Evolutionary conservation across 2,329 filamentous ascomycete genomes (phyloP).

Genomic region (Pseudogymnoascus sp.): DNA sequence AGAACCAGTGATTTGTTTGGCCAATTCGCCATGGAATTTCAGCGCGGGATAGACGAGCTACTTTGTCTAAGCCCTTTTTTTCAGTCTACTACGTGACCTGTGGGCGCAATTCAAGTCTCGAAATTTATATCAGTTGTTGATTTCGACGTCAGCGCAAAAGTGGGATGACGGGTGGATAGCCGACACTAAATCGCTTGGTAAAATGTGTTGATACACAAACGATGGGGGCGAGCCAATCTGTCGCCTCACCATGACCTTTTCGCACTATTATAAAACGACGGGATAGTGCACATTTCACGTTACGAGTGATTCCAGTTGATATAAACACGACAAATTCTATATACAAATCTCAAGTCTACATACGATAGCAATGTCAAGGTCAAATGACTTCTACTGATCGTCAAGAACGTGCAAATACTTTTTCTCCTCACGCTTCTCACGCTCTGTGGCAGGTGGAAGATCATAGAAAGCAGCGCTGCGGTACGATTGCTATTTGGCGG

Average conservation of each 20-base stretch:
- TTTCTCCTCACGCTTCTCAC: slow-evolving; percentile 89
- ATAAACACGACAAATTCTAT: slow-evolving; percentile 9
- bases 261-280: neutral
- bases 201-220: neutral
- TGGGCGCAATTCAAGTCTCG: neutral
- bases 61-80: neutral
- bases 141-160: slow-evolving; percentile 4
- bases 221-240: neutral
- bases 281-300: neutral
- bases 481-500: slow-evolving; percentile 66
- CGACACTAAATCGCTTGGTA: slow-evolving; percentile 8
- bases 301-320: neutral
- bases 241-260: neutral
- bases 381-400: slow-evolving; percentile 55
- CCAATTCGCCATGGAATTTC: slow-evolving; percentile 4
- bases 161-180: neutral
- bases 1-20: neutral
- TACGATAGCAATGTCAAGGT: neutral
- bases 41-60: neutral
- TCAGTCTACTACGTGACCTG: neutral
- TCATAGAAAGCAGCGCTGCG: slow-evolving; percentile 86
- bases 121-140: neutral
- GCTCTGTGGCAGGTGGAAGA: slow-evolving; percentile 86
- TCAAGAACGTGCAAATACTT: slow-evolving; percentile 94
- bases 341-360: slow-evolving; percentile 9